These are phyloP conservation scores for Populus deltoides DNA, from an alignment of 345 rosid genomes.

Conservation along the genomic window DNA sequence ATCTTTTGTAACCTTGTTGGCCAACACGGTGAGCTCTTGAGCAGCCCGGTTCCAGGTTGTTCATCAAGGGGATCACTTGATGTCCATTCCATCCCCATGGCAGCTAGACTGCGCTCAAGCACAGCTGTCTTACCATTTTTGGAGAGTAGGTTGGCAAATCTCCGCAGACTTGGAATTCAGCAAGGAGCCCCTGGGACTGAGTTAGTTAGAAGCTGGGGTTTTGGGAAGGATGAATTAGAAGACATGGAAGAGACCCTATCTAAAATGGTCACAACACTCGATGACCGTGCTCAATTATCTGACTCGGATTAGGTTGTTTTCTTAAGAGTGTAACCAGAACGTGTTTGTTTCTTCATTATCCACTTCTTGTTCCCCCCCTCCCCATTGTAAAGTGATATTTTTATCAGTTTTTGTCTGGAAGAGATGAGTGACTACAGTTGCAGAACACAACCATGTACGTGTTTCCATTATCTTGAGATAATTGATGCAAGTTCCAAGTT, in stretches of 20 bases:
- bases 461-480: too few species aligned
- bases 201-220: constrained; percentile 76
- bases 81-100: constrained; percentile 74
- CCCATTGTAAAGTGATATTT: too few species aligned
- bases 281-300: constrained; percentile 33
- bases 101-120: constrained; percentile 67
- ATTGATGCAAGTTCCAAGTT: too few species aligned
- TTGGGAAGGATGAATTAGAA: constrained; percentile 69
- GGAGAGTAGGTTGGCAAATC: constrained; percentile 53
- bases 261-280: constrained; percentile 55
- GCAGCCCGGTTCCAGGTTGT: constrained; percentile 46
- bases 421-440: too few species aligned
- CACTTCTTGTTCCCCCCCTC: too few species aligned
- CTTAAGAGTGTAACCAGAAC: neutral
- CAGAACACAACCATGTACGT: too few species aligned
- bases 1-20: constrained; percentile 69
- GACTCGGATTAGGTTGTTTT: constrained; percentile 59
- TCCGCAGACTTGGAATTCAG: constrained; percentile 54
- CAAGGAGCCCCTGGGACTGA: constrained; percentile 65
- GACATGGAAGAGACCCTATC: constrained; percentile 68
- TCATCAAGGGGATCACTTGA: constrained; percentile 60
- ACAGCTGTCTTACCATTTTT: constrained; percentile 62
- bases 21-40: constrained; percentile 63
- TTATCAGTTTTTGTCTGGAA: too few species aligned
- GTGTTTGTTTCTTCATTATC: too few species aligned